phyloP scores from a whole-genome alignment of 345 rosid genomes.

The Angophora floribunda region DNA sequence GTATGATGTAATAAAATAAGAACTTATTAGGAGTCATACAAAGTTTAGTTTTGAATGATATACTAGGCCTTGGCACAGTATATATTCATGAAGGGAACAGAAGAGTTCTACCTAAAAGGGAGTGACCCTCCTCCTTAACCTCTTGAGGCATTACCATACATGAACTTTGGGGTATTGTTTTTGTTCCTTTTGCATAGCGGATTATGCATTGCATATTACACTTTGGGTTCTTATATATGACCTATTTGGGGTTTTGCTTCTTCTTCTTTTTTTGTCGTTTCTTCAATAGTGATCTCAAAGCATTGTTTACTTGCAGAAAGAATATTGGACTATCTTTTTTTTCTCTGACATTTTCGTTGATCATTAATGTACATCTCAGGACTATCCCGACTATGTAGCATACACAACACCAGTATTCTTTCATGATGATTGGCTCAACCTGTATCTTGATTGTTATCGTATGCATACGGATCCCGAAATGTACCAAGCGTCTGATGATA shows the following conservation, averaged over 20 bases:
- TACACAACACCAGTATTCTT: slow-evolving; percentile 56
- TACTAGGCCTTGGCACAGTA: neutral
- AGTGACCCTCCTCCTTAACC: neutral
- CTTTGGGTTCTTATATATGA: neutral
- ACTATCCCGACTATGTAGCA: slow-evolving; percentile 71
- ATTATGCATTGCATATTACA: neutral
- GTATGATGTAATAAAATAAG: neutral
- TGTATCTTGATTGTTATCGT: slow-evolving; percentile 60
- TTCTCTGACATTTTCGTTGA: neutral
- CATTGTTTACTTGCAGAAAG: neutral
- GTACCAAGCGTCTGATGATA: slow-evolving; percentile 39
- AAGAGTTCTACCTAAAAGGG: neutral
- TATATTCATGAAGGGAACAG: neutral
- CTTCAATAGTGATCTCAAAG: neutral
- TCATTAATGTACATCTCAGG: slow-evolving; percentile 43
- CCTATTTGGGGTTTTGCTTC: neutral
- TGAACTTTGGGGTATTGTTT: neutral
- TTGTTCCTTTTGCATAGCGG: neutral
- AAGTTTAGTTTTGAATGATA: neutral
- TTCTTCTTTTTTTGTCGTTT: neutral
- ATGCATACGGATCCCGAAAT: slow-evolving; percentile 53
- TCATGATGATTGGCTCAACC: slow-evolving; percentile 87
- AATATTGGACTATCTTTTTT: neutral
- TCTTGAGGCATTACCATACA: neutral
- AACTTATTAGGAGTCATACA: neutral